These are phyloP conservation scores for Tolypocladium sp. DNA, from an alignment of 2,329 filamentous ascomycete species.

Conservation along the genomic window DNA sequence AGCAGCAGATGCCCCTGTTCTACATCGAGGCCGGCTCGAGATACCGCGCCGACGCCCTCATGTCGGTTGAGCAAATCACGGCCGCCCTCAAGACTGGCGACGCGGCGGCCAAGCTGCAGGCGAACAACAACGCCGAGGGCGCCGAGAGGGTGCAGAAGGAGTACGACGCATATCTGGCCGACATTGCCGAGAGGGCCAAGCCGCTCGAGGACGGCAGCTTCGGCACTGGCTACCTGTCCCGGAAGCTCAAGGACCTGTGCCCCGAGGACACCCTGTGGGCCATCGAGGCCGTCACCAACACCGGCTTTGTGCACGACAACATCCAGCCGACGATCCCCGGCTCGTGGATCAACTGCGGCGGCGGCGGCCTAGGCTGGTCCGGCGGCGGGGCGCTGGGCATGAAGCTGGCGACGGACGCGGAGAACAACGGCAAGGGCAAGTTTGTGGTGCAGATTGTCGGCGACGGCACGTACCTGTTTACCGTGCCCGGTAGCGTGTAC, in stretches of 20 bases:
- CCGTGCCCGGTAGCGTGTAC: constrained; percentile 43
- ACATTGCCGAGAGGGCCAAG: constrained; percentile 46
- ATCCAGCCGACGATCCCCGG: constrained; percentile 59
- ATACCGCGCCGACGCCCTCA: constrained; percentile 57
- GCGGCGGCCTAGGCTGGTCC: constrained; percentile 72
- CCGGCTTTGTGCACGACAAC: constrained; percentile 58
- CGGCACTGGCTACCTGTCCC: constrained; percentile 29
- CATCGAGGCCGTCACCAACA: constrained; percentile 70
- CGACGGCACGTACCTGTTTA: constrained; percentile 48
- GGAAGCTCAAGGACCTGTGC: constrained; percentile 20
- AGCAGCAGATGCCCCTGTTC: constrained; percentile 65
- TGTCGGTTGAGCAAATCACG: constrained; percentile 60
- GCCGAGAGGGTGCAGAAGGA: constrained; percentile 42
- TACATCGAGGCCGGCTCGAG: constrained; percentile 59
- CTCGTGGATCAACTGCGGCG: constrained; percentile 73
- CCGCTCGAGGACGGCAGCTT: constrained; percentile 49
- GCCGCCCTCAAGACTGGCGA: constrained; percentile 43
- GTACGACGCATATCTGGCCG: constrained; percentile 49
- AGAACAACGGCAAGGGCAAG: constrained; percentile 34
- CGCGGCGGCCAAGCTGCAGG: constrained; percentile 28
- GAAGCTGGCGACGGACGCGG: constrained; percentile 52
- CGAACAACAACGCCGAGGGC: constrained; percentile 6
- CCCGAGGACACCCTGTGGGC: constrained; percentile 57
- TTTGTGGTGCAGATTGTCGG: constrained; percentile 48
- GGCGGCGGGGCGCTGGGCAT: constrained; percentile 68